phyloP scores from a whole-genome alignment of 2,329 filamentous ascomycete genomes.

The Claviceps sp. region DNA sequence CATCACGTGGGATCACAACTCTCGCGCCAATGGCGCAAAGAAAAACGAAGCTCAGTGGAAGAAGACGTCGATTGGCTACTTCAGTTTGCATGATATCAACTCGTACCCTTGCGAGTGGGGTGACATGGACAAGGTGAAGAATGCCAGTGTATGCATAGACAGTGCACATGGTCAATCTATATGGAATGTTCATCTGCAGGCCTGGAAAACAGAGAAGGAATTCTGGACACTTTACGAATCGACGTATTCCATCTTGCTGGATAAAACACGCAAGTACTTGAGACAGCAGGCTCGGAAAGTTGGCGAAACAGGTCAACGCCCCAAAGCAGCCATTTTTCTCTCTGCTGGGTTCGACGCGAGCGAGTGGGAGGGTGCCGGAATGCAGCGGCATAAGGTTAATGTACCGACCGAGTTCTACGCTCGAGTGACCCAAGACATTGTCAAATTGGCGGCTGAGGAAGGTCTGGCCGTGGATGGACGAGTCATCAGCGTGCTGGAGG shows the following conservation, averaged over 20 bases:
- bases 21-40: constrained; percentile 43
- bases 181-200: constrained; percentile 89
- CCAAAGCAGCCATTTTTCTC: constrained; percentile 82
- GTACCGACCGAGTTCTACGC: constrained; percentile 97
- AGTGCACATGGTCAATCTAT: constrained; percentile 87
- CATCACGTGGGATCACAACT: constrained; percentile 85
- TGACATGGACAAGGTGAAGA: constrained; percentile 86
- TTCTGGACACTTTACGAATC: constrained; percentile 83
- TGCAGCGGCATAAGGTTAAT: constrained; percentile 93
- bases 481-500: constrained; percentile 86
- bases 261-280: constrained; percentile 73
- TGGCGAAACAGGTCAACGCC: constrained; percentile 41
- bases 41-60: constrained; percentile 67
- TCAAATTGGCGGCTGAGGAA: constrained; percentile 68
- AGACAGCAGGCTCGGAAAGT: constrained; percentile 56
- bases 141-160: constrained; percentile 87
- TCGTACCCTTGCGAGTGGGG: constrained; percentile 93
- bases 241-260: constrained; percentile 62
- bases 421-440: constrained; percentile 73
- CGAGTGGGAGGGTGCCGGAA: constrained; percentile 80
- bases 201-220: constrained; percentile 69
- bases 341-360: constrained; percentile 96
- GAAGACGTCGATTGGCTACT: constrained; percentile 84
- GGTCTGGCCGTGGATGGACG: constrained; percentile 67
- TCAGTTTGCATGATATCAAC: constrained; percentile 95